Percentiles rank a stretch among this genome's conserved stretches.
phyloP scores from a whole-genome alignment of 495 filamentous ascomycete species.

The Penicillium salamii region DNA sequence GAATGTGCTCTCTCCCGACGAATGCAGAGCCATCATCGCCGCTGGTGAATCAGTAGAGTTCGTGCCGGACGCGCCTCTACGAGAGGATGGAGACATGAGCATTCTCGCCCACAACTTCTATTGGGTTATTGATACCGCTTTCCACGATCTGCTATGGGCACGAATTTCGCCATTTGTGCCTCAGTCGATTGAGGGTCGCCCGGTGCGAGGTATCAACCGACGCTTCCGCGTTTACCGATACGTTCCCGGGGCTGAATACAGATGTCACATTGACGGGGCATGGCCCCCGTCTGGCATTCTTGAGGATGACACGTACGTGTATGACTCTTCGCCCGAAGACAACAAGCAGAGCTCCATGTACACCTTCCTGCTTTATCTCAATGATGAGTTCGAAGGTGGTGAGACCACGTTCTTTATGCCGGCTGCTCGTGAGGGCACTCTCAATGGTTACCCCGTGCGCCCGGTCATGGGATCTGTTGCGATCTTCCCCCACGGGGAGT shows the following conservation, averaged over 20 bases:
- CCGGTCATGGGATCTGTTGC: slow-evolving; percentile 43
- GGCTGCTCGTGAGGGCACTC: slow-evolving; percentile 30
- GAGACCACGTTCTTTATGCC: slow-evolving; percentile 42
- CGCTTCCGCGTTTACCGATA: slow-evolving; percentile 41
- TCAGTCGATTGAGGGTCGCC: slow-evolving; percentile 27
- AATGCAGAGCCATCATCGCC: slow-evolving; percentile 37
- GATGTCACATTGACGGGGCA: slow-evolving; percentile 39
- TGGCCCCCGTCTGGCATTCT: slow-evolving; percentile 40
- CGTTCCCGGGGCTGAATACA: slow-evolving; percentile 38
- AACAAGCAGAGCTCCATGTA: slow-evolving; percentile 41
- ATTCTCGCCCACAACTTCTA: slow-evolving; percentile 44
- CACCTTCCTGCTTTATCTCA: slow-evolving; percentile 39
- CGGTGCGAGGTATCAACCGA: slow-evolving; percentile 34
- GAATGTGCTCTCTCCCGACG: slow-evolving; percentile 28
- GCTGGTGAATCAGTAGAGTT: slow-evolving; percentile 40
- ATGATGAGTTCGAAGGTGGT: slow-evolving; percentile 41
- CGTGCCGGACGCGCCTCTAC: slow-evolving; percentile 34
- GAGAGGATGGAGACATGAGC: slow-evolving; percentile 38
- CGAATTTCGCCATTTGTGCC: slow-evolving; percentile 33
- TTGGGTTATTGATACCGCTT: slow-evolving; percentile 37
- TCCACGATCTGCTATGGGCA: slow-evolving; percentile 39
- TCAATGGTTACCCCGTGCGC: slow-evolving; percentile 38
- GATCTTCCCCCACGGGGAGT: slow-evolving; percentile 38
- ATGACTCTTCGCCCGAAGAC: slow-evolving; percentile 35
- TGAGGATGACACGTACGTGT: slow-evolving; percentile 34